Base-by-base conservation (phyloP, 495 filamentous ascomycete species). In the Daldinia loculata region DNA sequence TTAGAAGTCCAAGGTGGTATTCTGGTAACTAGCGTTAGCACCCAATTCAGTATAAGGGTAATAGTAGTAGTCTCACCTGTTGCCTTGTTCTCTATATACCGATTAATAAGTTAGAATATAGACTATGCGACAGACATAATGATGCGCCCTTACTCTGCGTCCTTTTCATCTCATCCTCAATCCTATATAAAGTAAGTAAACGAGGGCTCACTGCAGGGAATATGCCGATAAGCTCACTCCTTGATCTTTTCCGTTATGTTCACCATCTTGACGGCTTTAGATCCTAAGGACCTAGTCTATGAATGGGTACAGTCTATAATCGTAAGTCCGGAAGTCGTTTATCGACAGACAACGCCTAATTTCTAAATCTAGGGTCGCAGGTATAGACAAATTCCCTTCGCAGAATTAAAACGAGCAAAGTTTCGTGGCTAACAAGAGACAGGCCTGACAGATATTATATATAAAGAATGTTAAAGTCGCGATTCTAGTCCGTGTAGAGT, bases 211-310 rank as follows among this genome's bases (percentile, higher is more conserved):
- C 4, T 8, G 19, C 1, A 1, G 1, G 24, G 19, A 1, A 36
- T 19, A 7, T 17, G 11, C 12, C 19, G 1, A 8, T 38, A 5
- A 6, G 80, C 90, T 75, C 82, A 95, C 94, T 97, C 94, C 84
- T 98, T 99, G 83, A 99, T 99, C 87, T 97, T 98, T 52, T 99
- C 96, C 59, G 95, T 97, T 63, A 99, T 98, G 84, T 98, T 98
- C 82, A 98, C 96, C 96, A 99, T 99, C 72, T 86, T 93, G 88
- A 65, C 84, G 78, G 82, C 80, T 63, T 66, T 60, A 70, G 61
- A 57, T 69, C 58, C 26, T 14, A n/a, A 12, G 48, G 17, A 53
- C 24, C 43, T 29, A 26, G n/a, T 22, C 24, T 17, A 26, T 66
- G 11, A 58, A 59, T 62, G 5, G 56, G 32, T 36, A n/a, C 27